Percentiles rank a stretch among this genome's conserved stretches.
Conservation (phyloP, 1,284 basidiomycete species). For the Ganoderma meredithae region DNA sequence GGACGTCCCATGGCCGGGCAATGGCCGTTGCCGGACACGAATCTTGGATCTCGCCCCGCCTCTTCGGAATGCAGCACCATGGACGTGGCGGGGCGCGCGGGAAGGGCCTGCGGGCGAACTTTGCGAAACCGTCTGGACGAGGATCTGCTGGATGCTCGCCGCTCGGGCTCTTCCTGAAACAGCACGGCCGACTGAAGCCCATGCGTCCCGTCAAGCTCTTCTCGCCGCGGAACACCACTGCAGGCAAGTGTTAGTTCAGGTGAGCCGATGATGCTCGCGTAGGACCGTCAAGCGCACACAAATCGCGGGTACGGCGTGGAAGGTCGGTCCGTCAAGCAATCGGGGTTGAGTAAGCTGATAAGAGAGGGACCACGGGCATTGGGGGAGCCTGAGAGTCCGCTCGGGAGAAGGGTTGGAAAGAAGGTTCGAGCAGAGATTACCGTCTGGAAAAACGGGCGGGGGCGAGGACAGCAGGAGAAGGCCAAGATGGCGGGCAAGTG, state of each 20-base stretch:
- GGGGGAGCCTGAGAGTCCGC: slow-evolving; percentile 7
- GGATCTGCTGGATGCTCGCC: background rate
- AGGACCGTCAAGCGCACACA: slow-evolving; percentile 1
- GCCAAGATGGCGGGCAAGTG: slow-evolving; percentile 2
- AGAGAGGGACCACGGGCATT: slow-evolving; percentile 1
- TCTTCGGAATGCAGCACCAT: background rate
- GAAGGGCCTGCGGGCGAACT: background rate
- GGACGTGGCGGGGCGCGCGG: background rate
- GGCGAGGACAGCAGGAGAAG: background rate
- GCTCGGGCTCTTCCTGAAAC: background rate
- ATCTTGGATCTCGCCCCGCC: slow-evolving; percentile 4
- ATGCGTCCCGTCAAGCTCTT: background rate
- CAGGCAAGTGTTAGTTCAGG: background rate
- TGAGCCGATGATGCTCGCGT: background rate
- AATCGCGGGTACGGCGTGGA: background rate
- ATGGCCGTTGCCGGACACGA: background rate
- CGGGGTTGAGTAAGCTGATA: slow-evolving; percentile 11
- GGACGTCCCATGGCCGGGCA: slow-evolving; percentile 1
- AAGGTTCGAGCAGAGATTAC: slow-evolving; percentile 4
- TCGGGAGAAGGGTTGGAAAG: slow-evolving; percentile 4
- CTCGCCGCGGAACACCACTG: background rate
- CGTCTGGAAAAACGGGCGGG: background rate
- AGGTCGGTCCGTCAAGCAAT: slow-evolving; percentile 1
- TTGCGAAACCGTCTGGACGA: background rate
- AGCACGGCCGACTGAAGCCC: background rate